Evolutionary conservation across 2,329 filamentous ascomycete genomes (phyloP).

Genomic region (Fusarium pseudoanthophilum): DNA sequence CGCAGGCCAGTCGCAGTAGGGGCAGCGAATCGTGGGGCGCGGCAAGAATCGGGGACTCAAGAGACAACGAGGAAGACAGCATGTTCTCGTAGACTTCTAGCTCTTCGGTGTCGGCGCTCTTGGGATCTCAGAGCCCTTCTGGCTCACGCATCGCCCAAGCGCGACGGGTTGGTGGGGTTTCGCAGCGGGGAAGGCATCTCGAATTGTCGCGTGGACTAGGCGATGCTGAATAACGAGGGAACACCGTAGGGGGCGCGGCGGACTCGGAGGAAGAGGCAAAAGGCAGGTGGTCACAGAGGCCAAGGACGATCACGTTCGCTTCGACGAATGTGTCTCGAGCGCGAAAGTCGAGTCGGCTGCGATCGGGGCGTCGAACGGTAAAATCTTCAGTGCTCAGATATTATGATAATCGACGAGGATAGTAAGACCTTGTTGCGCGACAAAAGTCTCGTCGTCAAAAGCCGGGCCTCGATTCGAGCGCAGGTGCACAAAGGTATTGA

Average conservation of each 20-base stretch:
- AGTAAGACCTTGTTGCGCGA: too few relatives aligned
- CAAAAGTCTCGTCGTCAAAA: too few relatives aligned
- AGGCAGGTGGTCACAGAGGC: not conserved
- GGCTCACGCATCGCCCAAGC: not conserved
- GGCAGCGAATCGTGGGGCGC: rapidly evolving
- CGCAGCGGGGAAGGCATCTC: not conserved
- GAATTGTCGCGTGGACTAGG: not conserved
- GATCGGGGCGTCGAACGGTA: rapidly evolving
- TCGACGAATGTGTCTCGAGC: not conserved
- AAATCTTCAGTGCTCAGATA: not conserved
- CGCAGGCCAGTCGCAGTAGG: rapidly evolving
- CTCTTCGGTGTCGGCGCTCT: too few relatives aligned
- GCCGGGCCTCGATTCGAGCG: too few relatives aligned
- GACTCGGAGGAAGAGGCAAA: too few relatives aligned
- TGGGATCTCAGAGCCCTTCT: rapidly evolving
- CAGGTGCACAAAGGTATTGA: too few relatives aligned
- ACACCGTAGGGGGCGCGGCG: not conserved
- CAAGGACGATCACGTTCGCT: not conserved
- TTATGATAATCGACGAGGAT: too few relatives aligned
- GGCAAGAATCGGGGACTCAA: not conserved
- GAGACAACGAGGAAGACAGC: not conserved
- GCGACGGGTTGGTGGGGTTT: rapidly evolving
- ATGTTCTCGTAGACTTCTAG: rapidly evolving
- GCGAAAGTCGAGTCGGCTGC: not conserved
- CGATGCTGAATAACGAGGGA: rapidly evolving